Evolutionary conservation across 257 asterid genomes (phyloP), one percentile per base, ranked within the genome.

Genomic region (Plantago elongata): DNA sequence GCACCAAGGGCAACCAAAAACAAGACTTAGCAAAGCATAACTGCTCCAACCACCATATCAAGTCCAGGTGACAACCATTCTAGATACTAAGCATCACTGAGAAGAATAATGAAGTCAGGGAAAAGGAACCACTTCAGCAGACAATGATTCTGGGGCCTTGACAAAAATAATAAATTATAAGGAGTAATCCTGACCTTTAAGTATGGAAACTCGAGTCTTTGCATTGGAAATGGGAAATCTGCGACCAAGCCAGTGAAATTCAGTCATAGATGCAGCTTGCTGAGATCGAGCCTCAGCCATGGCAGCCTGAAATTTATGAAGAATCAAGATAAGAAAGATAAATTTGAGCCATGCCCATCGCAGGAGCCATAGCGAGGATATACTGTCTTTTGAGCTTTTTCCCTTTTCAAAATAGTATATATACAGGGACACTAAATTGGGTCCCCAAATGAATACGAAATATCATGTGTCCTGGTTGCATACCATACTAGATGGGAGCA

Each of bases 231-330:
- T 71, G 59, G 99, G 97, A 78, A 85, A 89, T 54, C 74, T 77
- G 49, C 81, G 90, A 58, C 97, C 96, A 69, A 89, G 99, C 94
- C 96, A 93, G 69, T 76, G 58, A 60, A 93, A 93, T 72, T 89
- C 96, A 65, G 95, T 89, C 97, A 93, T 80, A 22, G 97, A 89
- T 70, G 95, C 92, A 50, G 97, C 99, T 72, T 90, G 97, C 83
- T 89, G 99, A 50, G 96, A 85, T 72, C 99, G 95, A 73, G 94
- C 97, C 77, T 93, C 99, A 49, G 97, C 87, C 95, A 87, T 85
- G 73, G 75, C 97, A 79, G 99, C 97, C 97, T 92, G 79, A 64
- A 66, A 69, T 63, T 60, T 48, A 64, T 67, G 66, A 69, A 40
- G 49, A 63, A 74, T 22, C 66, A 74, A 75, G 64, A 46, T 54